A percentile compares a stretch with the other conserved stretches of the same genome.
These are phyloP conservation scores for Podochytrium sp. DNA, from an alignment of 192 early-diverging fungal species.

Conservation along the genomic window DNA sequence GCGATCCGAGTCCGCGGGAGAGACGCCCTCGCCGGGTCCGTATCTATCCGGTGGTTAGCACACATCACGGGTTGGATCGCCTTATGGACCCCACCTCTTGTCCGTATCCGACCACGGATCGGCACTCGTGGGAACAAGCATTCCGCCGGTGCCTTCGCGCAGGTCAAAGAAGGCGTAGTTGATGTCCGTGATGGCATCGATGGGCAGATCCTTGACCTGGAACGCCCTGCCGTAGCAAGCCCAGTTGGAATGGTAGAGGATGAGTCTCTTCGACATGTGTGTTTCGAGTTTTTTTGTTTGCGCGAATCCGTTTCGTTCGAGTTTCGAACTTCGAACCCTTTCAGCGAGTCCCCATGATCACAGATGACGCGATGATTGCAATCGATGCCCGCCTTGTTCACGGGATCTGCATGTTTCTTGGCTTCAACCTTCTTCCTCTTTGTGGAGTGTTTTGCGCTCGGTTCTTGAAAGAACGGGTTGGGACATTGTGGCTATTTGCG, in stretches of 20 bases:
- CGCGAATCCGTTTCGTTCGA: too few species aligned
- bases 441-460: too few species aligned
- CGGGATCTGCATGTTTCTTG: too few species aligned
- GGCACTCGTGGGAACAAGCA: constrained; percentile 34
- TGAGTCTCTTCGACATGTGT: constrained; percentile 36
- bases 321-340: too few species aligned
- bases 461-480: too few species aligned
- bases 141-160: constrained; percentile 24
- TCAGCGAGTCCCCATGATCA: too few species aligned
- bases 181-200: constrained; percentile 52
- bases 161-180: constrained; percentile 60
- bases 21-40: constrained; percentile 36
- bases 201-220: constrained; percentile 58
- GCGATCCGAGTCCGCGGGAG: constrained; percentile 45
- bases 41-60: too few species aligned
- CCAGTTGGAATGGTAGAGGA: constrained; percentile 58
- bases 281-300: too few species aligned
- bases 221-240: constrained; percentile 51
- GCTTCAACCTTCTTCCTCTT: too few species aligned
- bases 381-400: too few species aligned
- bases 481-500: too few species aligned
- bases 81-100: constrained; percentile 32
- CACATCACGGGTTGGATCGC: not conserved
- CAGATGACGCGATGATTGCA: too few species aligned
- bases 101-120: constrained; percentile 59